phyloP scores from a whole-genome alignment of 345 rosid genomes.

The Boechera divaricarpa region DNA sequence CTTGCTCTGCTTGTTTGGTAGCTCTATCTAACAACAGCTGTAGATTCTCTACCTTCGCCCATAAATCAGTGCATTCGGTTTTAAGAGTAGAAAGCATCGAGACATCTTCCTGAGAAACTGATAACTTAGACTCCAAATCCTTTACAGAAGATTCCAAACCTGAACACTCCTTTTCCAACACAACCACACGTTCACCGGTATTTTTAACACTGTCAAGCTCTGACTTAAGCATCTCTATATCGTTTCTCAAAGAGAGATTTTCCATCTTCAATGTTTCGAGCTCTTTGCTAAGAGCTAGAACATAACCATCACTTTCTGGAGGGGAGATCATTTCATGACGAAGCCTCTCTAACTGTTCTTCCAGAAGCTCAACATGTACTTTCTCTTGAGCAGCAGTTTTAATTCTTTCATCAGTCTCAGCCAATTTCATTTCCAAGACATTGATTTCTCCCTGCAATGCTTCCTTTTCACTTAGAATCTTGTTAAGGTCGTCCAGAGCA shows the following conservation, averaged over 20 bases:
- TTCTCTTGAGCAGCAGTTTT: constrained; percentile 78
- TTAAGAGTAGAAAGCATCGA: constrained; percentile 68
- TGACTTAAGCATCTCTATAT: constrained; percentile 65
- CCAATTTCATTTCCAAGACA: constrained; percentile 69
- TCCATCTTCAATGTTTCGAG: constrained; percentile 66
- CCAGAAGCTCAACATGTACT: constrained; percentile 69
- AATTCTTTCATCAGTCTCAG: constrained; percentile 90
- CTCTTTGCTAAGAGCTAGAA: constrained; percentile 63
- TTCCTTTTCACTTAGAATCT: constrained; percentile 75
- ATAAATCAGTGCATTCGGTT: constrained; percentile 71
- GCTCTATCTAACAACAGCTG: constrained; percentile 72
- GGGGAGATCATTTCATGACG: constrained; percentile 54
- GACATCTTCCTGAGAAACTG: constrained; percentile 71
- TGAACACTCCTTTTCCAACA: constrained; percentile 69
- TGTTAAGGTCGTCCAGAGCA: constrained; percentile 76
- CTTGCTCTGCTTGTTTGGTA: constrained; percentile 85
- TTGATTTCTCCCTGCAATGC: constrained; percentile 75
- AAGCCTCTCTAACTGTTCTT: constrained; percentile 73
- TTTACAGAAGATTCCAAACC: constrained; percentile 69
- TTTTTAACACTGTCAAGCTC: constrained; percentile 58
- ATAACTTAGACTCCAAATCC: constrained; percentile 74
- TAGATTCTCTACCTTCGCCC: constrained; percentile 73
- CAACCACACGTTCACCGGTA: constrained; percentile 66
- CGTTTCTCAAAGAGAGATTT: constrained; percentile 68
- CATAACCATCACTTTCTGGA: constrained; percentile 45